Conservation (phyloP, 176 grass and related monocot species). For the Chloris gayana region DNA sequence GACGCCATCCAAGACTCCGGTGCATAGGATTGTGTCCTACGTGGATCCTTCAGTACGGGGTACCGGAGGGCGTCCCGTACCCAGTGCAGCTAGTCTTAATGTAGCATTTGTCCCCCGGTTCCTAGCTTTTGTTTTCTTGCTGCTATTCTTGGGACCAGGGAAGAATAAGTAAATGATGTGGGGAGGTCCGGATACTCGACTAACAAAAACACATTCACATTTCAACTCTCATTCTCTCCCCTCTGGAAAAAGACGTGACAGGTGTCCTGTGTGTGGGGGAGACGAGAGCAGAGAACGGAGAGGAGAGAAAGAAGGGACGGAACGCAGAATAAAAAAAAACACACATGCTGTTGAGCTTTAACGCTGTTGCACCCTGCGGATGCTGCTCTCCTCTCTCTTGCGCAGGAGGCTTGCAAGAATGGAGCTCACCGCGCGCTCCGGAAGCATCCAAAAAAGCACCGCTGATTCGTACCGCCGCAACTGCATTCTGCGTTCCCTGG, state of each 20-base stretch:
- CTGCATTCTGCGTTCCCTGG: slow-evolving; percentile 32
- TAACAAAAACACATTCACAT: slow-evolving; percentile 12
- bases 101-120: neutral
- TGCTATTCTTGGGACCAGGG: slow-evolving; percentile 29
- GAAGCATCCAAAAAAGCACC: neutral
- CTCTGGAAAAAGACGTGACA: slow-evolving; percentile 9
- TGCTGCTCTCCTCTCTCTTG: slow-evolving; percentile 11
- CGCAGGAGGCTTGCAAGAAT: slow-evolving; percentile 31
- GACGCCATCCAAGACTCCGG: no score
- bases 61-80: no score
- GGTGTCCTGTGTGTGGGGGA: neutral
- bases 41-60: no score
- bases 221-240: neutral
- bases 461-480: neutral
- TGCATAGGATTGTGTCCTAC: no score
- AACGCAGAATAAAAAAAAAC: slow-evolving; percentile 44
- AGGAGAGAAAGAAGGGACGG: neutral
- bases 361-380: slow-evolving; percentile 33
- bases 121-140: neutral
- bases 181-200: neutral
- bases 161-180: neutral
- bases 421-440: slow-evolving; percentile 14
- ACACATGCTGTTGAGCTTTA: slow-evolving; percentile 46
- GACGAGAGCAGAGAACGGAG: neutral
- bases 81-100: no score